Evolutionary conservation across 164 flowering plant genomes (phyloP).

Genomic region (Liriodendron chinense): DNA sequence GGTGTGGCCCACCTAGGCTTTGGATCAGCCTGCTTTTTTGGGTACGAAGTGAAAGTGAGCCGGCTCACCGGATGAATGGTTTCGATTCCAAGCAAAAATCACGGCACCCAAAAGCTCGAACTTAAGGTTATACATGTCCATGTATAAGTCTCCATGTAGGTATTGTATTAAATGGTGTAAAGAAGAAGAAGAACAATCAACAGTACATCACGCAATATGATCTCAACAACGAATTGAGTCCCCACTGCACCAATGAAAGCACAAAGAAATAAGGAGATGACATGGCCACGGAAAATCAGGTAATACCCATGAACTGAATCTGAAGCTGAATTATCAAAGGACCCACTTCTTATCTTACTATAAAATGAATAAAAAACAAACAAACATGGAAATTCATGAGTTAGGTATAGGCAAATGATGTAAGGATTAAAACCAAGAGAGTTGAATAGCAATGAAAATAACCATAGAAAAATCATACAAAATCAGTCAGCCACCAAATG

Average conservation of each 20-base stretch:
- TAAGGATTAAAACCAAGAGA: neutral
- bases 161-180: neutral
- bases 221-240: constrained; percentile 1
- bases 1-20: too few relatives aligned
- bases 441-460: neutral
- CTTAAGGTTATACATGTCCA: too few relatives aligned
- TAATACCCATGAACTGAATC: neutral
- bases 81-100: too few relatives aligned
- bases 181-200: neutral
- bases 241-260: neutral
- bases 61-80: too few relatives aligned
- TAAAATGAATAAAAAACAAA: too few relatives aligned
- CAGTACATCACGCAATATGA: neutral
- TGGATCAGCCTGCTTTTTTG: too few relatives aligned
- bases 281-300: neutral
- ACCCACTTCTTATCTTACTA: neutral
- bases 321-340: neutral
- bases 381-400: neutral
- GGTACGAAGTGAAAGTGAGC: too few relatives aligned
- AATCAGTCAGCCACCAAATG: constrained; percentile 1
- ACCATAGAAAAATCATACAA: neutral
- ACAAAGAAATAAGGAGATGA: neutral
- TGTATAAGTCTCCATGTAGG: too few relatives aligned
- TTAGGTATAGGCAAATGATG: neutral
- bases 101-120: too few relatives aligned